phyloP scores from a whole-genome alignment of 129 eudicot genomes.

The Deinandra increscens region DNA sequence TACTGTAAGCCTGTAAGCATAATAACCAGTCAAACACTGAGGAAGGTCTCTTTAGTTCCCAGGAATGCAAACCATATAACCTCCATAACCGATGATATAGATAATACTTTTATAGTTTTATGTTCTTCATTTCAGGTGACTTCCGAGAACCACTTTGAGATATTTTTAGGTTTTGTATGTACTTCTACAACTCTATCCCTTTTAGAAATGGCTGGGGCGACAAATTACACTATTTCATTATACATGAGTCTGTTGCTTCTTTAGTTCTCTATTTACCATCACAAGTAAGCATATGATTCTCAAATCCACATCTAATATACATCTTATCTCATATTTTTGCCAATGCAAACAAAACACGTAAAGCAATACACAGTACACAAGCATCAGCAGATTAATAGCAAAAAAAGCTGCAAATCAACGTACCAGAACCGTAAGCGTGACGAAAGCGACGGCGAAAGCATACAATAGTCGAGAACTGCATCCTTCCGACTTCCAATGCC shows the following conservation, averaged over 20 bases:
- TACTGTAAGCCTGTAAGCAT: too few species aligned
- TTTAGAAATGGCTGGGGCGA: neutral
- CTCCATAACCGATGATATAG: too few species aligned
- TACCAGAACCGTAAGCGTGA: constrained; percentile 76
- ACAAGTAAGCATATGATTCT: neutral
- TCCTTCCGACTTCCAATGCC: constrained; percentile 87
- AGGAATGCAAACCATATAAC: too few species aligned
- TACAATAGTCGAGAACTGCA: constrained; percentile 73
- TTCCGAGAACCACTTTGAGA: neutral
- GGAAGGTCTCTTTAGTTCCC: too few species aligned
- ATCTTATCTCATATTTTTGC: neutral
- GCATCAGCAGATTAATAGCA: neutral
- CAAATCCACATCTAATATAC: constrained; percentile 1
- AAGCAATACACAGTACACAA: neutral
- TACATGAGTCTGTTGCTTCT: neutral
- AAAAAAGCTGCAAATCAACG: neutral
- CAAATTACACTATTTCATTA: neutral
- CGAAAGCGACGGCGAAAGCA: constrained; percentile 42
- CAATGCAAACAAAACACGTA: neutral
- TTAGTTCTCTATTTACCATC: neutral
- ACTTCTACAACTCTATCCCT: neutral
- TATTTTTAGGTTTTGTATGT: neutral
- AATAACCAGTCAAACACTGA: too few species aligned
- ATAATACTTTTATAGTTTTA: neutral
- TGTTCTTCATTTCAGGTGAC: too few species aligned